Conservation (phyloP, 345 rosid species). For the Lenwebbia sp. region DNA sequence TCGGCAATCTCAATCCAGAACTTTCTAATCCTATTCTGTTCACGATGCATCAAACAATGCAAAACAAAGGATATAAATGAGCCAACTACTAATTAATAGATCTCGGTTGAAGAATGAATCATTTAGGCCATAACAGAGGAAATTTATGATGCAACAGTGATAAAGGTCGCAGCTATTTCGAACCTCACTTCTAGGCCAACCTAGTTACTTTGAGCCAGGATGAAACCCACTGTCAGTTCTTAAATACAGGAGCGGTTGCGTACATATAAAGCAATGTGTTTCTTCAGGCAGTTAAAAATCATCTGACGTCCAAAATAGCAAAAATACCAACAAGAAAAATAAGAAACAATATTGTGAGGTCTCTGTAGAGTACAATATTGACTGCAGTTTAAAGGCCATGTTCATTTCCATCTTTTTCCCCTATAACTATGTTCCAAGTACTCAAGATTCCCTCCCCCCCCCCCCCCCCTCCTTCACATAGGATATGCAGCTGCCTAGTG, state of each 20-base stretch:
- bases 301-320: neutral
- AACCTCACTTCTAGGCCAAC: neutral
- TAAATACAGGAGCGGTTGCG: neutral
- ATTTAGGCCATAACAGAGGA: neutral
- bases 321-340: neutral
- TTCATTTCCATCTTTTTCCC: neutral
- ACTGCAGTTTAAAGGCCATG: neutral
- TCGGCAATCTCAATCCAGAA: neutral
- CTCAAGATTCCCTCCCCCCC: neutral
- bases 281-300: neutral
- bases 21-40: neutral
- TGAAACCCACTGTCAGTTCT: neutral
- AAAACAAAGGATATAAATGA: neutral
- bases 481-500: neutral
- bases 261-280: neutral
- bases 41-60: neutral
- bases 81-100: neutral
- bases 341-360: neutral
- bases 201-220: neutral
- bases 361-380: neutral
- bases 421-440: neutral
- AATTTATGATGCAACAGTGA: neutral
- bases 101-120: neutral
- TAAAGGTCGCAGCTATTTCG: neutral
- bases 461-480: neutral